phyloP scores from a whole-genome alignment of 148 eudicot genomes.

The Camellia sinensis region DNA sequence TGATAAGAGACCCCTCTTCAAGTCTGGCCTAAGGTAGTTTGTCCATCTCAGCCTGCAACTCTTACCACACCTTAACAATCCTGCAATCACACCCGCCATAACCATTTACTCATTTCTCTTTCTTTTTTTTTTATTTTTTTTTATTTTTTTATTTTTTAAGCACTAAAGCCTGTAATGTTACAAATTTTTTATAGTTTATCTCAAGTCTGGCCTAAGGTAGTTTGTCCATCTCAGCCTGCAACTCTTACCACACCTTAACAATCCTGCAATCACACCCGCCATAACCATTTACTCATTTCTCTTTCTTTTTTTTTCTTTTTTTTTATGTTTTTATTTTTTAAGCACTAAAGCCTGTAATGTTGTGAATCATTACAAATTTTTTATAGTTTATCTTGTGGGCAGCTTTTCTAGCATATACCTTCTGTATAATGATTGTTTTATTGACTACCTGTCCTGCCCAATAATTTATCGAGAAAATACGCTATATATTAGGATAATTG shows the following conservation, averaged over 20 bases:
- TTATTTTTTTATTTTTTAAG: too few species aligned
- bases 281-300: not conserved
- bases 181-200: too few species aligned
- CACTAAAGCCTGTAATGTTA: too few species aligned
- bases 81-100: conserved; percentile 22
- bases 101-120: not conserved
- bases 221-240: conserved; percentile 62
- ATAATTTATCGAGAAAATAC: not conserved
- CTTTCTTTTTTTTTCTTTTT: not conserved
- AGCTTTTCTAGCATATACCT: not conserved
- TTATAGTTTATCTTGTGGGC: not conserved
- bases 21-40: conserved; percentile 53
- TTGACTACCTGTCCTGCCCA: not conserved
- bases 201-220: conserved; percentile 45
- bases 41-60: conserved; percentile 63
- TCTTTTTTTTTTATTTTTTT: not conserved
- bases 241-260: conserved; percentile 57
- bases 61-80: conserved; percentile 54
- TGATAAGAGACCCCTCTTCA: conserved; percentile 50
- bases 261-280: conserved; percentile 28
- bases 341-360: too few species aligned
- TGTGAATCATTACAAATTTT: too few species aligned
- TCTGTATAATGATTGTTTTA: not conserved
- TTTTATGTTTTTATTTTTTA: not conserved
- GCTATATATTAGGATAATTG: not conserved